Percentiles rank a stretch among this genome's conserved stretches.
Evolutionary conservation across 495 filamentous ascomycete species (phyloP).

Genomic region (Friedmanniomyces endolithicus): DNA sequence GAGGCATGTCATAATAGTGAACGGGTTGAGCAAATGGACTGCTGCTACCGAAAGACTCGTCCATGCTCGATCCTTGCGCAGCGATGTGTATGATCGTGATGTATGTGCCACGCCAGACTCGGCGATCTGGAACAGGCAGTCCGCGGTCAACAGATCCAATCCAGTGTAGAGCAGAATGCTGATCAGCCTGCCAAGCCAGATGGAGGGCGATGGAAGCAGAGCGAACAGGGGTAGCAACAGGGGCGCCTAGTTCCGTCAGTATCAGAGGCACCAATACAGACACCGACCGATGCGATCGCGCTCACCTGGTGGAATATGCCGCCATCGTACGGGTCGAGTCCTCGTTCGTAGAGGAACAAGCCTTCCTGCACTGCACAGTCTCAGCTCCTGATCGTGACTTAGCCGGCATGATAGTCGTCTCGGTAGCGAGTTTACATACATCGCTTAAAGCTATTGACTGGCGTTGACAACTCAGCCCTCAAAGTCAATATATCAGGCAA

Average conservation of each 20-base stretch:
- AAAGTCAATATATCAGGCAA: constrained; percentile 77
- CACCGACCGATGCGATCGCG: neutral
- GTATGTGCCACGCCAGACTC: constrained; percentile 64
- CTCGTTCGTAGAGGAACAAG: constrained; percentile 86
- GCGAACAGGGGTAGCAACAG: constrained; percentile 84
- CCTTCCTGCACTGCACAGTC: constrained; percentile 72
- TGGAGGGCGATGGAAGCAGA: constrained; percentile 46
- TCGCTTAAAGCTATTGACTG: constrained; percentile 95
- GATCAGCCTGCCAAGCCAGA: constrained; percentile 34
- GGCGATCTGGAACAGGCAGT: constrained; percentile 71
- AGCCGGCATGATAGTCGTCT: neutral
- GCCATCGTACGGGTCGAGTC: constrained; percentile 94
- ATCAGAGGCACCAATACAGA: neutral
- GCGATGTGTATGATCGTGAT: constrained; percentile 61
- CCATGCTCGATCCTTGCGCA: constrained; percentile 65
- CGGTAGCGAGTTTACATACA: constrained; percentile 39
- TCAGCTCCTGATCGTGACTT: neutral
- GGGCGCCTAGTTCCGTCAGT: constrained; percentile 47
- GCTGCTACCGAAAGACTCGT: constrained; percentile 66
- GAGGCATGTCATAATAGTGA: constrained; percentile 84
- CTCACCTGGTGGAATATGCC: constrained; percentile 87
- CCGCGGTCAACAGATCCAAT: constrained; percentile 70
- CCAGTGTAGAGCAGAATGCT: constrained; percentile 64
- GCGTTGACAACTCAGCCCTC: constrained; percentile 91
- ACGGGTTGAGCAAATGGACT: constrained; percentile 87